Base-by-base conservation (phyloP, 2,329 filamentous ascomycete genomes). In the Ascochyta lentis region DNA sequence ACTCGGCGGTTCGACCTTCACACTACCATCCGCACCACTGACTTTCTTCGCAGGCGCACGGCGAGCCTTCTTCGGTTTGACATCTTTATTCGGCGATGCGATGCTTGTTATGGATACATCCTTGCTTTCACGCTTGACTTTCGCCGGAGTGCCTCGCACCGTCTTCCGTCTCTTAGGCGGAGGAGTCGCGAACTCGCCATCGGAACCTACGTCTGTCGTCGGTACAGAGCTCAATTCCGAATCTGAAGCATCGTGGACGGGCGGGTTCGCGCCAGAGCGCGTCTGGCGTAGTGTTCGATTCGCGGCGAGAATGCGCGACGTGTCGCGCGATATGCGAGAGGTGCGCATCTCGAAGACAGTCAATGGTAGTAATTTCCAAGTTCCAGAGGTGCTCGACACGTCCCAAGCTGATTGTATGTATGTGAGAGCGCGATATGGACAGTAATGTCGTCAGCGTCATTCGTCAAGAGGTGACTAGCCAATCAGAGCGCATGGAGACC, bases 1-100 rank as follows among this genome's bases (percentile, higher is more conserved):
- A 0, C 86, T 82, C 0, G 93, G 92, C 1, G 92, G 86, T 60
- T 83, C 80, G 15, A 78, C 64, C 61, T 83, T 83, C 45, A 80
- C 58, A 41, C 35, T 66, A 33, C 68, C 73, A 65, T 69, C 57
- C 40, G 50, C 56, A 4, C 56, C 62, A 13, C 69, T 68, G 15
- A 63, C 68, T 49, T 72, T 74, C 61, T 73, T 78, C 27, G 71
- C 70, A 39, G 70, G 71, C 23, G 55, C 65, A 6, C 76, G 76
- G 27, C 78, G 76, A 5, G 76, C 54, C 60, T 76, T 76, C 31
- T 71, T 68, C 27, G 61, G 59, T 48, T 60, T 73, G 22, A 29
- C 41, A 22, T 51, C 57, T 48, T 69, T 70, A 56, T 55, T 65
- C 9, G 68, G 66, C 16, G 77, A 68, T 6, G 60, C 49, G 23